Evolutionary conservation across 2,329 filamentous ascomycete species (phyloP), one percentile per base, ranked within the genome.

Genomic region (Exophiala mesophila): DNA sequence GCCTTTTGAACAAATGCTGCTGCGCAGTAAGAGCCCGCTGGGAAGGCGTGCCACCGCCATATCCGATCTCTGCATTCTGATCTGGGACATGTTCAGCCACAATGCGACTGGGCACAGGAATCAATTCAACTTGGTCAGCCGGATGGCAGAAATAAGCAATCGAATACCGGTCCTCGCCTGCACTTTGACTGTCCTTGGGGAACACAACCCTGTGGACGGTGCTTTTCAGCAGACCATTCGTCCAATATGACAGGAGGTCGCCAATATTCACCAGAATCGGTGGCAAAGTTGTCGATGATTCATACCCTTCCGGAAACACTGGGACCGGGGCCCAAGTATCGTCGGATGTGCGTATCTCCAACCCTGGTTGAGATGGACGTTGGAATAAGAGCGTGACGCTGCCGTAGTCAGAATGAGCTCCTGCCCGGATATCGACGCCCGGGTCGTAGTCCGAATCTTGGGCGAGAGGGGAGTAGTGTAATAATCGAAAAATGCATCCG

Each of bases 201-300:
- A 95, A 92, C 0, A 90, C 80, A 20, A 97, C 92, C 8, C 90
- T 73, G 60, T 97, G 92, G 4, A 96, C 79, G 0, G 90, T 96
- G 55, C 83, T 88, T 55, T 88, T 84, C 50, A 97, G 73, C 34
- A 96, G 65, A 0, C 89, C 88, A 52, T 85, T 83, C 1, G 92
- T 97, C 90, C 90, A 97, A 63, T 94, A 92, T 23, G 80, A 83
- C 10, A 86, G 66, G 23, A 85, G 55, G 58, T 86, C 82, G 0
- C 80, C 82, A n/a, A 85, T 83, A 49, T 83, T 83, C 10, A 83
- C 74, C 3, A 83, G 60, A n/a, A 78, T 87, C 1, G 83, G 89
- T n/a, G 78, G 82, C 29, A 70, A 75, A 6, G 69, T 68, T 55
- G 81, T 40, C 5, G 44, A 45, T 5, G 18, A 23, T 4, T 4